Percentiles rank a stretch among this genome's conserved stretches.
These are phyloP conservation scores for Achlya hypogyna DNA, from an alignment of 352 stramenopile genomes.

Conservation along the genomic window DNA sequence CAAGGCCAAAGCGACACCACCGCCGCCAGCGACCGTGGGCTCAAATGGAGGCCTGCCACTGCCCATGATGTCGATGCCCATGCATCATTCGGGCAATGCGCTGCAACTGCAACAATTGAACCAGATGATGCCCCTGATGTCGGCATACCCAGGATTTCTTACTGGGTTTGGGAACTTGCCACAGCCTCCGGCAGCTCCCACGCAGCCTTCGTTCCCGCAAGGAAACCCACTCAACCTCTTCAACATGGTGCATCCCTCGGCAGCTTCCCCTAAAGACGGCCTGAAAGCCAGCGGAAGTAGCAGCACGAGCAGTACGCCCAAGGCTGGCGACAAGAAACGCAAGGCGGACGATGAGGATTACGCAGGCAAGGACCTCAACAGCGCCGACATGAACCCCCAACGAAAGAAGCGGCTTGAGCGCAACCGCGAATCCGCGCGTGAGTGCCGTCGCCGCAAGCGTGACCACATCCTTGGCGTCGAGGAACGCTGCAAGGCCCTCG, in stretches of 20 bases:
- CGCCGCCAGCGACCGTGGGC: background rate
- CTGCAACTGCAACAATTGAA: conserved; percentile 12
- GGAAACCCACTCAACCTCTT: conserved; percentile 9
- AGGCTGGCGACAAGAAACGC: background rate
- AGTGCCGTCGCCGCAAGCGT: conserved; percentile 85
- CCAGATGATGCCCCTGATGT: conserved; percentile 11
- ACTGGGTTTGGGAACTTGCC: background rate
- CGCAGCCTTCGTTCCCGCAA: background rate
- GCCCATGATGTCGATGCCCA: conserved; percentile 1
- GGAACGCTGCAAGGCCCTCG: conserved; percentile 69
- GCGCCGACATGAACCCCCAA: conserved; percentile 30
- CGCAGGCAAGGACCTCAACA: background rate
- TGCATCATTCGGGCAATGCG: background rate
- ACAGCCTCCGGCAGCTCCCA: background rate
- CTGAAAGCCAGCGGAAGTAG: background rate
- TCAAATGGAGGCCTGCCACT: too few species aligned
- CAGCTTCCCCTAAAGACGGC: background rate
- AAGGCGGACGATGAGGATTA: background rate
- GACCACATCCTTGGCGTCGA: conserved; percentile 76
- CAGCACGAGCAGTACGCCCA: background rate
- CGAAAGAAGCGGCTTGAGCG: conserved; percentile 85
- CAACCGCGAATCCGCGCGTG: conserved; percentile 85
- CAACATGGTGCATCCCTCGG: background rate
- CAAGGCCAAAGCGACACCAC: background rate
- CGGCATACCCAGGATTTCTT: conserved; percentile 11